Evolutionary conservation across 2,329 filamentous ascomycete species (phyloP).

Genomic region (Corinectria fuckeliana): DNA sequence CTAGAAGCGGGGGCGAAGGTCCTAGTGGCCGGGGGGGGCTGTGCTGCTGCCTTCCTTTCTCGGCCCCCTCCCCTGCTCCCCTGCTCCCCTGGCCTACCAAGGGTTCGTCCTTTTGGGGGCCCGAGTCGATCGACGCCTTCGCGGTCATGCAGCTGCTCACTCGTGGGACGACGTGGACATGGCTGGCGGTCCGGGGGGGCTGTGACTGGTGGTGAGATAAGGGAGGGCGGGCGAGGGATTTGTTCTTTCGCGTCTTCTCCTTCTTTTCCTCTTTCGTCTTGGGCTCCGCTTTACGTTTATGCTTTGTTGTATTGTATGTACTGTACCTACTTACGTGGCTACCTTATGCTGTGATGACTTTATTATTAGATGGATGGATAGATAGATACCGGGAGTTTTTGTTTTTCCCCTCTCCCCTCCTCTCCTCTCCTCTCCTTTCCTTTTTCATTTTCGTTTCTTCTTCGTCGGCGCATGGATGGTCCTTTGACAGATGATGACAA

Average conservation of each 20-base stretch:
- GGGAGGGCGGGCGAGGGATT: neutral
- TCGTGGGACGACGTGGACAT: too few species aligned
- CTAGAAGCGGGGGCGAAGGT: conserved; percentile 39
- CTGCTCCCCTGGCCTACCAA: neutral
- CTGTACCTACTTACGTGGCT: too few species aligned
- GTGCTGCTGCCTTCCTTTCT: conserved; percentile 31
- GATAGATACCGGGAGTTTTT: conserved; percentile 10
- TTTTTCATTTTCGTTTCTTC: conserved; percentile 4
- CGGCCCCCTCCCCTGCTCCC: neutral
- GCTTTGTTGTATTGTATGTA: conserved; percentile 4
- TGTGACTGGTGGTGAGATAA: neutral
- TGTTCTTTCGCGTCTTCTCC: neutral
- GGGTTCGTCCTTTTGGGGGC: neutral
- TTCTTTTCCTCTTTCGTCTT: conserved; percentile 1
- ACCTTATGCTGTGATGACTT: conserved; percentile 11
- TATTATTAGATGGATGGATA: conserved; percentile 26
- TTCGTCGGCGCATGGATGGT: conserved; percentile 3
- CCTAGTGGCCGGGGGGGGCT: conserved; percentile 17
- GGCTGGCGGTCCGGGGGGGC: neutral
- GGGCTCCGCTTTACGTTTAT: neutral
- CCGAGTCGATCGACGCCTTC: neutral
- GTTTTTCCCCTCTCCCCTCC: too few species aligned
- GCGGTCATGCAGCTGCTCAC: conserved; percentile 5
- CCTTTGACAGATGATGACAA: neutral
- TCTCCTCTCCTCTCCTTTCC: too few species aligned